Evolutionary conservation across 1,284 basidiomycete genomes (phyloP), one percentile per base, ranked within the genome.

Genomic region (Ceratobasidium sp.): DNA sequence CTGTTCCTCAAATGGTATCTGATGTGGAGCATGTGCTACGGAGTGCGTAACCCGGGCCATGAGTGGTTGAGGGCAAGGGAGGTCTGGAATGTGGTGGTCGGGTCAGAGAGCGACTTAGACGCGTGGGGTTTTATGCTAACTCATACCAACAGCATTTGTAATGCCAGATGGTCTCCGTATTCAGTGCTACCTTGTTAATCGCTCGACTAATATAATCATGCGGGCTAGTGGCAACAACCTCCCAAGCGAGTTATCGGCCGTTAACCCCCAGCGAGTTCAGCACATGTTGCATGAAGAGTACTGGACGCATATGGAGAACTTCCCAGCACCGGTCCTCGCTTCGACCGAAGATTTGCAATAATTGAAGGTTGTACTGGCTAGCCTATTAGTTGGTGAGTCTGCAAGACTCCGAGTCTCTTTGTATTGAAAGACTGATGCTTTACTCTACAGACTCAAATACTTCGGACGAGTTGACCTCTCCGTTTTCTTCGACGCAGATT

Each of bases 241-340:
- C 17, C 66, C 66, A 20, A 35, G 13, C 11, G 20, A 7, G 1
- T 13, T 68, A 17, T 42, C n/a, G 3, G 35, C 35, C 8, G 49
- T 42, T 0, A n/a, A 51, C 1, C 6, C 17, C 0, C 5, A 5
- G 17, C 33, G 51, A 20, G 49, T 35, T 6, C 45, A 13, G 33
- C 54, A 56, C 33, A 56, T 51, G 20, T 35, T 68, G 20, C 7
- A 3, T 51, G 49, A 54, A 37, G 66, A 68, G 26, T 68, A 68
- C n/a, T 68, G 66, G 66, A 37, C 20, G 5, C 66, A 68, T 26
- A 54, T 54, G 66, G 66, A 68, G 53, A 56, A 53, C 20, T 56
- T 68, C 49, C 66, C 66, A 4, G 49, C 51, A 6, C 51, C 63
- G 2, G 15, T 33, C 13, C 28, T 31, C 6, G 45, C 42, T 10